phyloP scores from a whole-genome alignment of 306 rosid species.

The Vigna angularis region DNA sequence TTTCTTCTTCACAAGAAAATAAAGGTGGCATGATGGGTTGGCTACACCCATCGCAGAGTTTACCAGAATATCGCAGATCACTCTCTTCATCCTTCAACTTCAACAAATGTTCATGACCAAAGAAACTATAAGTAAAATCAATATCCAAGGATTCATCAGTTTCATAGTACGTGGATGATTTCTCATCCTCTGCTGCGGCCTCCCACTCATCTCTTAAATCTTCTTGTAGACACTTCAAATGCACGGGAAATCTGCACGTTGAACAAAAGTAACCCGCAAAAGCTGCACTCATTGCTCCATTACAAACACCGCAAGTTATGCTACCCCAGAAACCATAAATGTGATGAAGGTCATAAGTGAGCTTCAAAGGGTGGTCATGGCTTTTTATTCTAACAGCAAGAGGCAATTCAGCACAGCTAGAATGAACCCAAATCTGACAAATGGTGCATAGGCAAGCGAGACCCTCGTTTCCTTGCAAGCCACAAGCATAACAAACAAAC shows the following conservation, averaged over 20 bases:
- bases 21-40: conserved; percentile 3
- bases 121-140: neutral
- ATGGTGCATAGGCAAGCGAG: neutral
- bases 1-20: conserved; percentile 16
- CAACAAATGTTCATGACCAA: conserved; percentile 13
- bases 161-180: neutral
- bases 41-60: conserved; percentile 11
- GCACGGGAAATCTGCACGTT: conserved; percentile 7
- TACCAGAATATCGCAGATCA: neutral
- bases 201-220: neutral
- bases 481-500: conserved; percentile 18
- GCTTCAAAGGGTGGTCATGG: conserved; percentile 16
- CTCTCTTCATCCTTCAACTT: neutral
- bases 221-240: conserved; percentile 6
- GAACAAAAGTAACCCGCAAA: conserved; percentile 23
- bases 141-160: neutral
- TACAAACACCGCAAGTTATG: conserved; percentile 11
- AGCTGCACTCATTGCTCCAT: neutral
- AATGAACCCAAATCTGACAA: conserved; percentile 32
- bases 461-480: neutral
- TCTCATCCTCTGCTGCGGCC: neutral
- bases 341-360: neutral
- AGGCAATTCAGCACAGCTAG: conserved; percentile 19
- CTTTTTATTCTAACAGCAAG: conserved; percentile 2
- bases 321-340: conserved; percentile 9